A percentile compares a stretch with the other conserved stretches of the same genome.
Evolutionary conservation across 2,329 filamentous ascomycete species (phyloP).

Genomic region (Aureobasidium lini): DNA sequence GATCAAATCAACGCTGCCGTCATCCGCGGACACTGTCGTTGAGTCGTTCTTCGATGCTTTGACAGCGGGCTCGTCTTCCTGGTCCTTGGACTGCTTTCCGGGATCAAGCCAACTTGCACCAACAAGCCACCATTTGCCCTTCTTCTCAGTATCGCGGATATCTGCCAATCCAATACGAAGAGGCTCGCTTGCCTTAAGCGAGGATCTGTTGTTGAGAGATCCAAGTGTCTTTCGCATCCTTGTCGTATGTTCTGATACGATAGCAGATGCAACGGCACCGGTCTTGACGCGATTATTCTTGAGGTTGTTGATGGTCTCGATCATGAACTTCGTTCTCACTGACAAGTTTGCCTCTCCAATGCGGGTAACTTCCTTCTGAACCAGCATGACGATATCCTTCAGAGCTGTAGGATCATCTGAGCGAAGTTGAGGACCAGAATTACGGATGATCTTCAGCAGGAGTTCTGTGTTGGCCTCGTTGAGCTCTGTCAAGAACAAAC

Average conservation of each 20-base stretch:
- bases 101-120: slow-evolving; percentile 75
- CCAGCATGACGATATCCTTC: slow-evolving; percentile 76
- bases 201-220: slow-evolving; percentile 59
- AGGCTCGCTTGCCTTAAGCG: slow-evolving; percentile 68
- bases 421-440: slow-evolving; percentile 71
- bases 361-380: slow-evolving; percentile 64
- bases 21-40: slow-evolving; percentile 14
- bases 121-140: slow-evolving; percentile 97
- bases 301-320: slow-evolving; percentile 88
- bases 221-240: slow-evolving; percentile 86
- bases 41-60: neutral
- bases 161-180: slow-evolving; percentile 75
- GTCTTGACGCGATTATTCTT: slow-evolving; percentile 90
- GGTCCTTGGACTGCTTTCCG: slow-evolving; percentile 18
- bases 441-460: slow-evolving; percentile 73
- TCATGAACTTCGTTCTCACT: slow-evolving; percentile 92
- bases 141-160: slow-evolving; percentile 73
- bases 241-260: slow-evolving; percentile 73
- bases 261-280: slow-evolving; percentile 58
- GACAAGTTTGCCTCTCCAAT: slow-evolving; percentile 65
- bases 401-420: slow-evolving; percentile 82
- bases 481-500: slow-evolving; percentile 64
- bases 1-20: slow-evolving; percentile 53
- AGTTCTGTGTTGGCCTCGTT: slow-evolving; percentile 85
- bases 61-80: neutral